These are phyloP conservation scores for Trypanosoma scelopori DNA, from an alignment of 208 protist species.

Conservation along the genomic window DNA sequence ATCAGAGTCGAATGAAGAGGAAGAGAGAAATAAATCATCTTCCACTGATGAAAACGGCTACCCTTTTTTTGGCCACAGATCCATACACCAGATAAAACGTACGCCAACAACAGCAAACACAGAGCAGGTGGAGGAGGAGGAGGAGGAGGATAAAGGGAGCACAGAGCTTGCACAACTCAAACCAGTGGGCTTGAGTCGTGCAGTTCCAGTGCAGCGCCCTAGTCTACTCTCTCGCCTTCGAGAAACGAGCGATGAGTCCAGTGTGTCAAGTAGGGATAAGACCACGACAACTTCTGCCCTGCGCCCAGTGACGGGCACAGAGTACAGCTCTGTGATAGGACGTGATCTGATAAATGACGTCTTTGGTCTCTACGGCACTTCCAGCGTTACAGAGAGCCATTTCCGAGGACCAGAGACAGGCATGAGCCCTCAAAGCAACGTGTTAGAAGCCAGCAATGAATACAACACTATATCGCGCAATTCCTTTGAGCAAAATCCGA, in stretches of 20 bases:
- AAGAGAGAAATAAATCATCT: not conserved
- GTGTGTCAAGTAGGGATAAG: not conserved
- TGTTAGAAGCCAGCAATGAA: slow-evolving; percentile 8
- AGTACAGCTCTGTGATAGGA: too few relatives aligned
- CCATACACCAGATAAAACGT: not conserved
- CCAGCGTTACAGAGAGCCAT: too few relatives aligned
- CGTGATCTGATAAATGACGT: too few relatives aligned
- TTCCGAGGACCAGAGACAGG: not conserved
- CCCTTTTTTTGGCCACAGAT: not conserved
- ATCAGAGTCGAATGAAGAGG: not conserved
- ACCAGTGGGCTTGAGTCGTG: not conserved
- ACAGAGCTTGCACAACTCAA: slow-evolving; percentile 4
- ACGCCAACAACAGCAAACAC: not conserved
- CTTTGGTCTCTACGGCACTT: too few relatives aligned
- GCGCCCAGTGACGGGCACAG: too few relatives aligned
- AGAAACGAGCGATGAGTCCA: slow-evolving; percentile 10
- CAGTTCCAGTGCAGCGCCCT: not conserved
- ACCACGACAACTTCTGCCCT: too few relatives aligned
- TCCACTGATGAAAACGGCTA: slow-evolving; percentile 12
- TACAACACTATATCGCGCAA: slow-evolving; percentile 9
- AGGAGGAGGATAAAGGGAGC: not conserved
- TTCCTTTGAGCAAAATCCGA: slow-evolving; percentile 1
- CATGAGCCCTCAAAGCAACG: not conserved
- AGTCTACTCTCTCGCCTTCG: slow-evolving; percentile 11
- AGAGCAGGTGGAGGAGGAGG: not conserved